Percentiles rank a stretch among this genome's conserved stretches.
Conservation (phyloP, 371 early-diverging fungal species). For the Circinella umbellata region DNA sequence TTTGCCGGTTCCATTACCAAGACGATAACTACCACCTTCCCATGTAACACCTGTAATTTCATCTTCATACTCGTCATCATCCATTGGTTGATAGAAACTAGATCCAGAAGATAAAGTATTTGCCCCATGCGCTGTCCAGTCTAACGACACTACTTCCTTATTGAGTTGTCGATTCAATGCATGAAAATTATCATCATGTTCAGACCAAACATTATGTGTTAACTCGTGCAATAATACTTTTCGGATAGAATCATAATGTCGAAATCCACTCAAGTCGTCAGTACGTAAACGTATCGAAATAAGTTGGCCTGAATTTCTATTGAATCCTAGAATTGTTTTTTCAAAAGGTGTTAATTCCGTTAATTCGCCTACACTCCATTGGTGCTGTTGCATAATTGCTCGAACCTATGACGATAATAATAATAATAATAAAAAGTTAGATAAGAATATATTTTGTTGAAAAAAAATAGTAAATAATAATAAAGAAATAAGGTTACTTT, state of each 20-base stretch:
- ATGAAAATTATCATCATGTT: slow-evolving; percentile 86
- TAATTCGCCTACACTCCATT: slow-evolving; percentile 81
- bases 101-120: slow-evolving; percentile 37
- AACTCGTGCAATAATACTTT: slow-evolving; percentile 90
- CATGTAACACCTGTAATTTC: slow-evolving; percentile 19
- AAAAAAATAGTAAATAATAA: too few relatives aligned
- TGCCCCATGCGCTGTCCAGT: slow-evolving; percentile 68
- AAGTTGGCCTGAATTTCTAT: slow-evolving; percentile 80
- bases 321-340: slow-evolving; percentile 83
- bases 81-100: slow-evolving; percentile 41
- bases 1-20: slow-evolving; percentile 29
- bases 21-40: slow-evolving; percentile 39
- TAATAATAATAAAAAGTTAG: too few relatives aligned
- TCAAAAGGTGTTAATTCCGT: slow-evolving; percentile 86
- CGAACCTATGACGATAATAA: slow-evolving; percentile 42
- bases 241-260: slow-evolving; percentile 75
- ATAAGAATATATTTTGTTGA: too few relatives aligned
- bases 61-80: slow-evolving; percentile 31
- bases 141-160: slow-evolving; percentile 68
- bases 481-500: not conserved
- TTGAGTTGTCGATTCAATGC: slow-evolving; percentile 79
- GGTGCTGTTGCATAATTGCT: slow-evolving; percentile 74
- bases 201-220: slow-evolving; percentile 81
- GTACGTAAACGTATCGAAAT: slow-evolving; percentile 90
- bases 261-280: slow-evolving; percentile 86